Evolutionary conservation across 2,329 filamentous ascomycete species (phyloP).

Genomic region (Elsinoe australis): DNA sequence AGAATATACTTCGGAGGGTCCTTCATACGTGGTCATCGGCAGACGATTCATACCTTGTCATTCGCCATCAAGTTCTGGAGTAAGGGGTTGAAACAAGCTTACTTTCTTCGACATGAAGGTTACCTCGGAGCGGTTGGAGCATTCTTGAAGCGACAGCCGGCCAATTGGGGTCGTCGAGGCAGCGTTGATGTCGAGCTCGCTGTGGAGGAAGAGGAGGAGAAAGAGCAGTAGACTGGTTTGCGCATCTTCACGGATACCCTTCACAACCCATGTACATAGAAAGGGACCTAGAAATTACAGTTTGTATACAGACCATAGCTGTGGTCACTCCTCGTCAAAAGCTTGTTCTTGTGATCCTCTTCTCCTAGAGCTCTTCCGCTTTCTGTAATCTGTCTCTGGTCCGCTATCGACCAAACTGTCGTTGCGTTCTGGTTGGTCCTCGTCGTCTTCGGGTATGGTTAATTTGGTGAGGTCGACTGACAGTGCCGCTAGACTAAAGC

Average conservation of each 20-base stretch:
- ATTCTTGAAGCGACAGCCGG: slow-evolving; percentile 83
- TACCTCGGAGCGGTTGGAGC: slow-evolving; percentile 91
- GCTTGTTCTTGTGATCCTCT: slow-evolving; percentile 1
- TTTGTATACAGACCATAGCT: no score
- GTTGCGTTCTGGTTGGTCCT: slow-evolving; percentile 2
- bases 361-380: slow-evolving; percentile 1
- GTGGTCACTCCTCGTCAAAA: slow-evolving; percentile 7
- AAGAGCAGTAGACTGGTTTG: background rate
- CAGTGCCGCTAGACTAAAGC: slow-evolving; percentile 30
- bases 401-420: slow-evolving; percentile 14
- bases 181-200: slow-evolving; percentile 21
- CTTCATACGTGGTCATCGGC: slow-evolving; percentile 90
- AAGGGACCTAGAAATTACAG: no score
- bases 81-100: slow-evolving; percentile 86
- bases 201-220: slow-evolving; percentile 9
- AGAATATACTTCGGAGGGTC: slow-evolving; percentile 97
- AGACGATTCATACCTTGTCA: slow-evolving; percentile 95
- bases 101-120: slow-evolving; percentile 90
- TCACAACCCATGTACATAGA: slow-evolving; percentile 10
- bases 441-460: slow-evolving; percentile 14
- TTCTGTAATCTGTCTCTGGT: slow-evolving; percentile 4
- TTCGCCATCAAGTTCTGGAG: slow-evolving; percentile 99
- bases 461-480: slow-evolving; percentile 12
- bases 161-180: slow-evolving; percentile 74
- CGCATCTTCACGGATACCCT: background rate